Conservation (phyloP, 2,329 filamentous ascomycete genomes). For the Colletotrichum neosansevieriae region DNA sequence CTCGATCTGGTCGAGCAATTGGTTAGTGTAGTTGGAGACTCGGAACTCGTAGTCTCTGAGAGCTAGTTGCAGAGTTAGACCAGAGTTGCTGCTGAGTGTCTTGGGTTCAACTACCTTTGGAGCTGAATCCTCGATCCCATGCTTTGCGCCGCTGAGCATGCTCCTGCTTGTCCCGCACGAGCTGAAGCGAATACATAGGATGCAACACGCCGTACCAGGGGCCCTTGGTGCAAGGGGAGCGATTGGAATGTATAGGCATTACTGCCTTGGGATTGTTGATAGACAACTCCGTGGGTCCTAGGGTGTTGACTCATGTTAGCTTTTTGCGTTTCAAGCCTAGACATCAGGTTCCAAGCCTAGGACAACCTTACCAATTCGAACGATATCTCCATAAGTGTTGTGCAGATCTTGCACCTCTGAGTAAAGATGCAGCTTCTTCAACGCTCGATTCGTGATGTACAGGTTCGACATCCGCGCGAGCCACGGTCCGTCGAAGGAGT, state of each 20-base stretch:
- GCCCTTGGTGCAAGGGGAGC: constrained; percentile 48
- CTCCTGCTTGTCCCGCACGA: constrained; percentile 47
- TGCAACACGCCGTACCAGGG: constrained; percentile 50
- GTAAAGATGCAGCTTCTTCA: constrained; percentile 43
- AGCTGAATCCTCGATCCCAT: constrained; percentile 50
- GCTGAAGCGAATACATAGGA: constrained; percentile 48
- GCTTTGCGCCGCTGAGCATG: constrained; percentile 49
- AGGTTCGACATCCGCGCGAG: constrained; percentile 44
- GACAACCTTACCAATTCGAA: constrained; percentile 44
- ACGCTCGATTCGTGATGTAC: constrained; percentile 41
- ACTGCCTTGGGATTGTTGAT: constrained; percentile 47
- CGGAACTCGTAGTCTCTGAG: constrained; percentile 47
- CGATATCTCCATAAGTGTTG: constrained; percentile 47
- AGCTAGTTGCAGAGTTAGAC: constrained; percentile 16
- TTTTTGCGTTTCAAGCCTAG: not conserved
- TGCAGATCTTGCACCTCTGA: constrained; percentile 46
- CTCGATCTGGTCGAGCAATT: constrained; percentile 44
- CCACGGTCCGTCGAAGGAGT: constrained; percentile 47
- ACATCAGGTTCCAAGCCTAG: not conserved
- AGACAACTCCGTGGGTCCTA: constrained; percentile 49
- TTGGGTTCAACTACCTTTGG: constrained; percentile 42
- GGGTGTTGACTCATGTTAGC: constrained; percentile 21
- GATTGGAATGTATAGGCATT: constrained; percentile 45
- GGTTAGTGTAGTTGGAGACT: constrained; percentile 43
- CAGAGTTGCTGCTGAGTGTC: no score